Base-by-base conservation (phyloP, 2,329 filamentous ascomycete species). In the Cladosporium sp. region DNA sequence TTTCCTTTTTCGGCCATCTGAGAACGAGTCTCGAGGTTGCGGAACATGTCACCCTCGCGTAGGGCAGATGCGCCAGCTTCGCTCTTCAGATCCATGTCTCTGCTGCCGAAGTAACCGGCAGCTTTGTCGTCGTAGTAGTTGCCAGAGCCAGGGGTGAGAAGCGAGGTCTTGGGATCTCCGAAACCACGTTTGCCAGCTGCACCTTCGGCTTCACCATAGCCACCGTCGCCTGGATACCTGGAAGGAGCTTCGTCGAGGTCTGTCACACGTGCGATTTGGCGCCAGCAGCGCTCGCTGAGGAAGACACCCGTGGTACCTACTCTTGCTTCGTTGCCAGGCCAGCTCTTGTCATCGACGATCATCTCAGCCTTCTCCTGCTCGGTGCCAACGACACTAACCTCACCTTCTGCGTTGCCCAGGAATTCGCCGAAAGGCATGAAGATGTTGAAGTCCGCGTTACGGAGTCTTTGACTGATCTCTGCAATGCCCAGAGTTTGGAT, bases 371-470 rank as follows among this genome's bases (percentile, higher is more conserved):
- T 95, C 73, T 99, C 94, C 52, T 84, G 86, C 74, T 99, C 93
- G 68, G 90, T 96, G 11, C 93, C 94, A 51, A 99, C 89, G 20
- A 97, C 83, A 22, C 92, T 85, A 1, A 87, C 88, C 58, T 97
- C 92, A 0, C 88, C 82, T 65, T 97, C 92, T 0, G 91, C 86
- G 59, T 96, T 82, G 3, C 93, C 92, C 2, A 99, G 82, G 73
- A 99, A 97, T 74, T 99, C 94, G 51, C 89, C 90, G 69, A 97
- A 99, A 0, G 94, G 94, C 64, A 99, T 77, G 78, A 99, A 99
- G 37, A 97, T 78, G 70, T 90, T 96, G 77, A 97, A 97, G 73
- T 99, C 94, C 0, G 93, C 93, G 58, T 93, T 93, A 51, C 92
- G 86, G 39, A 99, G 81, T 19, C 94, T 84, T 71, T 97, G 92